Evolutionary conservation across 1,284 basidiomycete species (phyloP).

Genomic region (Stygiomarasmius scandens): DNA sequence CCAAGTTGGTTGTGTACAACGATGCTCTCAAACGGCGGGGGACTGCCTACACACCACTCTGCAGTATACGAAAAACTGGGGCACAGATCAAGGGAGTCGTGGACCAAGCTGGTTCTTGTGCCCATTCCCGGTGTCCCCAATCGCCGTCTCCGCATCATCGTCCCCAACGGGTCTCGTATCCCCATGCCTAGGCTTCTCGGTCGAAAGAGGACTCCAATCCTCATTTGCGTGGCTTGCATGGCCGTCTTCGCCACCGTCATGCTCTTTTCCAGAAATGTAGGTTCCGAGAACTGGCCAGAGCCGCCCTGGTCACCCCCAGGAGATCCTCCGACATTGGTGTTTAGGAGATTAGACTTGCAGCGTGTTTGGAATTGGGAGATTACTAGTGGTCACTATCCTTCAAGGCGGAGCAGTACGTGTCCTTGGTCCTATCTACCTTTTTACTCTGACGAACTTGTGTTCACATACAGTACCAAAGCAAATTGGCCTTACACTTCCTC

Average conservation of each 20-base stretch:
- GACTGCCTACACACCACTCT: conserved; percentile 16
- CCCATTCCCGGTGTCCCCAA: conserved; percentile 50
- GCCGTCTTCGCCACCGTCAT: conserved; percentile 45
- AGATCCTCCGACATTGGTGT: conserved; percentile 66
- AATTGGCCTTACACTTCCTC: conserved; percentile 49
- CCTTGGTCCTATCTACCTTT: conserved; percentile 10
- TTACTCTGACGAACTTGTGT: not conserved
- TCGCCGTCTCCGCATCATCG: conserved; percentile 47
- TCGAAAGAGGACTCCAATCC: conserved; percentile 42
- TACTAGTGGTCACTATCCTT: conserved; percentile 73
- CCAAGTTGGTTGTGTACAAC: not conserved
- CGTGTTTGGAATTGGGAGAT: conserved; percentile 83
- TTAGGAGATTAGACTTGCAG: conserved; percentile 61
- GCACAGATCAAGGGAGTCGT: conserved; percentile 25
- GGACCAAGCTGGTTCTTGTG: conserved; percentile 47
- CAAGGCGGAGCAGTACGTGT: conserved; percentile 54
- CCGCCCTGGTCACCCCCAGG: conserved; percentile 43
- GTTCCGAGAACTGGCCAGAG: conserved; percentile 39
- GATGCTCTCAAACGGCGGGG: conserved; percentile 10
- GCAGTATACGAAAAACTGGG: conserved; percentile 19
- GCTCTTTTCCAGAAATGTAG: conserved; percentile 42
- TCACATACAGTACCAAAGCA: conserved; percentile 52
- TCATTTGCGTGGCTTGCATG: conserved; percentile 40
- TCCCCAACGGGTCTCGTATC: conserved; percentile 55
- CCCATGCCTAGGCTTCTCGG: conserved; percentile 33